A percentile compares a stretch with the other conserved stretches of the same genome.
These are phyloP conservation scores for Phytophthora vignae DNA, from an alignment of 352 stramenopile genomes.

Conservation along the genomic window DNA sequence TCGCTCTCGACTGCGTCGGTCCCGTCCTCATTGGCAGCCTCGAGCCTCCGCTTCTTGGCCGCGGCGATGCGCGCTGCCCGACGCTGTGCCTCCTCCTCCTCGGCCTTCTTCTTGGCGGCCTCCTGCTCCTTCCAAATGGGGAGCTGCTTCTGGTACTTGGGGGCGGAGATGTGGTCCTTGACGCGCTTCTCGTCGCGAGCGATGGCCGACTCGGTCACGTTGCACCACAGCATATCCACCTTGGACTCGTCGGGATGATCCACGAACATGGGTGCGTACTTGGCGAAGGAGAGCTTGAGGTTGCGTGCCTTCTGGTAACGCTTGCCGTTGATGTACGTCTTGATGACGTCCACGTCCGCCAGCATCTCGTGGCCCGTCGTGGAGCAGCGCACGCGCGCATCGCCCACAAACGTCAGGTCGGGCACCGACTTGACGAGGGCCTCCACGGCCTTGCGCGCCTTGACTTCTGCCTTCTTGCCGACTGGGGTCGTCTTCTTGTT, in stretches of 20 bases:
- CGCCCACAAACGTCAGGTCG: conserved; percentile 56
- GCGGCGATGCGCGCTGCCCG: conserved; percentile 33
- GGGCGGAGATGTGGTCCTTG: conserved; percentile 58
- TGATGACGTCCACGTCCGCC: conserved; percentile 60
- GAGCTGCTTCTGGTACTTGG: conserved; percentile 67
- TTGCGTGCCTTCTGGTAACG: conserved; percentile 59
- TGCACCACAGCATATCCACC: conserved; percentile 66
- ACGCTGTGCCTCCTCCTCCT: conserved; percentile 40
- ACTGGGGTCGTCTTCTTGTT: conserved; percentile 20
- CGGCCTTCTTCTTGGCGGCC: conserved; percentile 45
- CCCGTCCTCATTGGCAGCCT: conserved; percentile 18
- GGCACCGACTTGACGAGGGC: conserved; percentile 46
- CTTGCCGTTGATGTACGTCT: conserved; percentile 62
- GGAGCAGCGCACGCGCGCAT: conserved; percentile 62
- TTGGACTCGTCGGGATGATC: conserved; percentile 65
- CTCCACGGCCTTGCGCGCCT: conserved; percentile 42
- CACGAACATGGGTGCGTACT: conserved; percentile 74
- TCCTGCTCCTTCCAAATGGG: conserved; percentile 59
- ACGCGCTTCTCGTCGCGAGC: conserved; percentile 56
- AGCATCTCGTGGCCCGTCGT: conserved; percentile 78
- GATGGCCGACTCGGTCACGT: conserved; percentile 68
- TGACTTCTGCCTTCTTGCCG: conserved; percentile 33
- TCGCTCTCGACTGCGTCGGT: conserved; percentile 14
- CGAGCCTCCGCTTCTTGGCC: conserved; percentile 42
- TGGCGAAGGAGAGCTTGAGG: conserved; percentile 55